Conservation (phyloP, 768 basidiomycete genomes). For the Pholiota conissans region DNA sequence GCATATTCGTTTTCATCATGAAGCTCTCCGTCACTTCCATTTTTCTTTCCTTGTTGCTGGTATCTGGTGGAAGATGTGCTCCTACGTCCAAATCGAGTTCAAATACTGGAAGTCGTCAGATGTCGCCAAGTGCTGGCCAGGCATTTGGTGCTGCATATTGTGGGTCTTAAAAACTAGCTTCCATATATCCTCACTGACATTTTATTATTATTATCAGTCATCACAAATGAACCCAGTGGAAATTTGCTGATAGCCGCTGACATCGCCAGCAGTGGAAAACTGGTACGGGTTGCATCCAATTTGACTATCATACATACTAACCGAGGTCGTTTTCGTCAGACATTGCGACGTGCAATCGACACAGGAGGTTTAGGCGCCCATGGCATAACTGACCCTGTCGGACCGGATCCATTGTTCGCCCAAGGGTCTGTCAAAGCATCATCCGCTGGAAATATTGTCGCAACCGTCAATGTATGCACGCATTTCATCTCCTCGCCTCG, state of each 20-base stretch:
- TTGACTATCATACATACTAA: not conserved
- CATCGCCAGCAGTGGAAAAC: constrained; percentile 40
- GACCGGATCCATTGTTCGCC: constrained; percentile 41
- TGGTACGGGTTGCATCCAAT: constrained; percentile 31
- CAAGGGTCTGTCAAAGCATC: constrained; percentile 42
- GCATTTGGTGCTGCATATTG: constrained; percentile 31
- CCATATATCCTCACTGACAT: not conserved
- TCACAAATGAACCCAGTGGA: constrained; percentile 47
- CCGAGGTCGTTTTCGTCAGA: constrained; percentile 10
- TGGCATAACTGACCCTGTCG: constrained; percentile 28
- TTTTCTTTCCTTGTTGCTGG: not conserved
- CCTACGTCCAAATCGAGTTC: not conserved
- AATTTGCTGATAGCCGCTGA: constrained; percentile 44
- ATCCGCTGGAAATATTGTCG: constrained; percentile 31
- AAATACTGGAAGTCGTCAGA: not conserved
- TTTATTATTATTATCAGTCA: constrained; percentile 33
- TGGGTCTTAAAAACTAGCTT: constrained; percentile 7
- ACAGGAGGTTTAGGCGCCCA: constrained; percentile 37
- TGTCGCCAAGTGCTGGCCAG: not conserved
- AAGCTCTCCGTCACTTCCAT: not conserved
- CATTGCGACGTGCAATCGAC: constrained; percentile 27
- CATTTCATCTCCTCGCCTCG: not conserved
- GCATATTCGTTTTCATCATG: not conserved
- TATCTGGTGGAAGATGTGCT: not conserved
- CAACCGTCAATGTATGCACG: constrained; percentile 33